These are phyloP conservation scores for Sporisorium reilianum DNA, from an alignment of 1,284 basidiomycete genomes.

Conservation along the genomic window DNA sequence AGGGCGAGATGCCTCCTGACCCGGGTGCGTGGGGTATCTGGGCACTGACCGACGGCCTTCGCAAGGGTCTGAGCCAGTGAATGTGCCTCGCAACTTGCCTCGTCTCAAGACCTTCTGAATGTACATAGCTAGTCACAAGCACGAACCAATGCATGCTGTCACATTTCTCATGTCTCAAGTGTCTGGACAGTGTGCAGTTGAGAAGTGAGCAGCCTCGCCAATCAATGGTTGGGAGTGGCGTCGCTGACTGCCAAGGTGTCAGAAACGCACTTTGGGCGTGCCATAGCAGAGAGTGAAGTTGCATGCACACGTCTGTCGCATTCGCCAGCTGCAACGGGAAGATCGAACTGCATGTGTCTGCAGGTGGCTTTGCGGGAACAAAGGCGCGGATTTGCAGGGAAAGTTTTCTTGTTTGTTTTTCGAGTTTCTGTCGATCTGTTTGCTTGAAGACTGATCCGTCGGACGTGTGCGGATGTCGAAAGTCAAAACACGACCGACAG, in stretches of 20 bases:
- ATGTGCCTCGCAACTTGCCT: not conserved
- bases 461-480: slow-evolving; percentile 3
- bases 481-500: slow-evolving; percentile 5
- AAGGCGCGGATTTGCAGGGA: not conserved
- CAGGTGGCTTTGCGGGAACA: not conserved
- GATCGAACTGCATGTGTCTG: not conserved
- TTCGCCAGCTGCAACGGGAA: not conserved
- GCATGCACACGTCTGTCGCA: not conserved
- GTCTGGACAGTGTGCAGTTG: not conserved
- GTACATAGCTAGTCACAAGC: not conserved
- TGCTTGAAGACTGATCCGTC: slow-evolving; percentile 7
- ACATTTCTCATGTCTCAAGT: not conserved
- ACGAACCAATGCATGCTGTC: slow-evolving; percentile 3
- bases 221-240: too few species aligned
- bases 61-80: slow-evolving; percentile 56
- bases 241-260: too few species aligned
- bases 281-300: too few species aligned
- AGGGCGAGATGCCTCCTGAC: slow-evolving; percentile 71
- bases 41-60: slow-evolving; percentile 68
- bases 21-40: slow-evolving; percentile 75
- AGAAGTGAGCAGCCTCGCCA: too few species aligned
- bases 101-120: not conserved
- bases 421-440: not conserved
- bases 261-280: too few species aligned
- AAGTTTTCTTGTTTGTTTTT: not conserved